Evolutionary conservation across 164 flowering plant genomes (phyloP), one percentile per base, ranked within the genome.

Genomic region (Nelumbo lutea): DNA sequence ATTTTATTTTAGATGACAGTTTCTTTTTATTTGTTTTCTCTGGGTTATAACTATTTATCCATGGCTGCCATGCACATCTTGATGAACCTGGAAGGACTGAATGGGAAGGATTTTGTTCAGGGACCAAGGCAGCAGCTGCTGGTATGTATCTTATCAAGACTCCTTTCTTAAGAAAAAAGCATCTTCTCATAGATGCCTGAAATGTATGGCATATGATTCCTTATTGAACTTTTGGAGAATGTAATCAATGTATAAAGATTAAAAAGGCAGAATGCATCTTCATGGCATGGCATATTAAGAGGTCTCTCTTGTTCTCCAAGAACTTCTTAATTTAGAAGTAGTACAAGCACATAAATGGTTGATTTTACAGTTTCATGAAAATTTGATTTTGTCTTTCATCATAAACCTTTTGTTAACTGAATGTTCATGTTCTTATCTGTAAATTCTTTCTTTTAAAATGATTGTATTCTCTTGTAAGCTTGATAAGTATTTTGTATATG

Each of bases 121-220:
- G 99, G 62, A 96, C 98, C 66, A 87, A 78, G 75, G 98, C 99
- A 66, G 98, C 99, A 68, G 99, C 99, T 77, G 99, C 99, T 70
- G 99, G 98, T 94, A 68, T 9, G 5, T 50, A 73, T 61, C 43
- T 44, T 48, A n/a, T 44, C 8, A 42, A 27, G 15, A 46, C 62
- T 68, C 52, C 8, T 46, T 72, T 39, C 10, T 55, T 64, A 51
- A 39, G 41, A 48, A 43, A 38, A 6, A 41, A 41, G 13, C 3
- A 11, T 11, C 27, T 3, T 62, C 44, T 2, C 13, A 62, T 11
- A 44, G 39, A 43, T 42, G 13, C 14, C 15, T 27, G 44, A 44
- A 62, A 62, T 62, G 48, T 9, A 5, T 38, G 8, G n/a, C 50
- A 14, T 14, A 43, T 62, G 64, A 14, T 46, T 41, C 15, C 43